These are phyloP conservation scores for Triangularia verruculosa DNA, from an alignment of 2,329 filamentous ascomycete genomes.

Conservation along the genomic window DNA sequence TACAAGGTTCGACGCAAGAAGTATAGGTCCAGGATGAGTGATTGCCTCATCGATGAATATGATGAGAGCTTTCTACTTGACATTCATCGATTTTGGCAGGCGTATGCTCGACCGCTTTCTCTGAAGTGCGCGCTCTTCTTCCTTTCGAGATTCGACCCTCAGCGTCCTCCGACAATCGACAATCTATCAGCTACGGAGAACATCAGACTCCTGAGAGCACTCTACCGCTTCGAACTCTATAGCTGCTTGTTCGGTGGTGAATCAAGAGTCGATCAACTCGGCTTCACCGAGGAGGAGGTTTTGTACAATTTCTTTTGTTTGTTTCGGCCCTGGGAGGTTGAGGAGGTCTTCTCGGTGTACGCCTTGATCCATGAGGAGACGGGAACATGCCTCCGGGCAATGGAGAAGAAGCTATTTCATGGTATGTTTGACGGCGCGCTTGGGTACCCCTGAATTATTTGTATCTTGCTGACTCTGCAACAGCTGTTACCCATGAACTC, in stretches of 20 bases:
- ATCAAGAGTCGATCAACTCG: neutral
- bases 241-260: constrained; percentile 10
- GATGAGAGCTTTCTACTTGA: neutral
- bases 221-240: constrained; percentile 23
- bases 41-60: neutral
- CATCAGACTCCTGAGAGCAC: constrained; percentile 9
- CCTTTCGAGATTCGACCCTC: neutral
- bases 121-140: neutral
- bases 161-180: neutral
- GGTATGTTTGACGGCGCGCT: neutral
- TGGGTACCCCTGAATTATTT: neutral
- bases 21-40: neutral
- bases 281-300: neutral
- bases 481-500: neutral
- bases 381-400: neutral
- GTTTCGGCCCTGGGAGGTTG: neutral
- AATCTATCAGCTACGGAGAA: neutral
- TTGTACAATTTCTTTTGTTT: neutral
- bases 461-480: neutral
- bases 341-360: neutral
- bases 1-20: neutral
- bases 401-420: neutral
- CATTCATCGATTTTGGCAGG: neutral
- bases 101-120: neutral
- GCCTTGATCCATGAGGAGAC: neutral